Conservation (phyloP, 345 rosid genomes). For the Gossypium thurberi region DNA sequence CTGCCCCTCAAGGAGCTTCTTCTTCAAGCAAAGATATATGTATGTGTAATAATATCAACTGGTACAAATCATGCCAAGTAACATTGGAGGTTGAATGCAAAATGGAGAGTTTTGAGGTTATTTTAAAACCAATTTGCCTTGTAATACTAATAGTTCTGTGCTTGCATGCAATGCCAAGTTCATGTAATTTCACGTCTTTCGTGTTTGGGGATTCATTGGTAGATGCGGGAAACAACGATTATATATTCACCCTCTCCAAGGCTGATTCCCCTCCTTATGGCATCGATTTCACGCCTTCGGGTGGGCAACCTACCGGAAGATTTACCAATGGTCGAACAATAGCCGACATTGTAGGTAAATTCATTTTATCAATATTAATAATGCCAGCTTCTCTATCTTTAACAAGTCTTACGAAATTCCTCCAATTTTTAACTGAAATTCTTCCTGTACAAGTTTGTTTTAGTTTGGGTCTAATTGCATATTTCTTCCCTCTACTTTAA, state of each 20-base stretch:
- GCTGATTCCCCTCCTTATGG: slow-evolving; percentile 58
- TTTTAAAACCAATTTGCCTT: not conserved
- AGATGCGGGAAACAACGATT: slow-evolving; percentile 53
- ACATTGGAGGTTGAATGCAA: not conserved
- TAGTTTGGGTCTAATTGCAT: too few relatives aligned
- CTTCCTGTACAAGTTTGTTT: too few relatives aligned
- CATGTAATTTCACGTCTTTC: slow-evolving; percentile 25
- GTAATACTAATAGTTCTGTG: not conserved
- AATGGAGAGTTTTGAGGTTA: not conserved
- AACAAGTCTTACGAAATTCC: too few relatives aligned
- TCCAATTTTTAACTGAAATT: too few relatives aligned
- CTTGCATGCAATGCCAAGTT: not conserved
- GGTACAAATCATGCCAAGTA: slow-evolving; percentile 1
- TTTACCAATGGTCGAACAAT: slow-evolving; percentile 53
- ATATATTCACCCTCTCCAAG: slow-evolving; percentile 37
- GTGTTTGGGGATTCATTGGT: slow-evolving; percentile 54
- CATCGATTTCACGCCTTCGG: slow-evolving; percentile 48
- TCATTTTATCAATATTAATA: too few relatives aligned
- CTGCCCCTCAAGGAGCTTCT: slow-evolving; percentile 1
- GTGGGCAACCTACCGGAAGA: slow-evolving; percentile 60
- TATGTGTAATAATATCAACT: not conserved
- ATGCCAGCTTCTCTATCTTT: too few relatives aligned
- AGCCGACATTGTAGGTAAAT: slow-evolving; percentile 30
- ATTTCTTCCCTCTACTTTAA: too few relatives aligned
- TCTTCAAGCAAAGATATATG: not conserved